Evolutionary conservation across 1,139 yeast species (phyloP).

Genomic region (Taphrina flavorubra): DNA sequence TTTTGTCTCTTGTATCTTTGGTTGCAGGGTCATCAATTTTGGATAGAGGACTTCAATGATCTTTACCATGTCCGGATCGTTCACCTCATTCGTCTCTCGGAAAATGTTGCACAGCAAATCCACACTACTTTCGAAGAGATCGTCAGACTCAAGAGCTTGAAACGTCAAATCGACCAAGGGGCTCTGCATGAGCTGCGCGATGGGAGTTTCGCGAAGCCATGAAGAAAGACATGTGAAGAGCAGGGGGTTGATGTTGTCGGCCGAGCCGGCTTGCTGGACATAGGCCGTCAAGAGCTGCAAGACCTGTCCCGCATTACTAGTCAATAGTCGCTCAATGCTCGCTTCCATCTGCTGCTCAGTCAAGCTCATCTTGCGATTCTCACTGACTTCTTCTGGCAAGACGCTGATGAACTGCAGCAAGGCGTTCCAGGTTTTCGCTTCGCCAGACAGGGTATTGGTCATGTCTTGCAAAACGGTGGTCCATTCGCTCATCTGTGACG

Average conservation of each 20-base stretch:
- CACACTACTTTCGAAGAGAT: constrained; percentile 76
- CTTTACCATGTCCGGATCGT: constrained; percentile 58
- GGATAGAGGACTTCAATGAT: constrained; percentile 71
- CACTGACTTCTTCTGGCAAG: constrained; percentile 87
- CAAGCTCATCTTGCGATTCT: constrained; percentile 74
- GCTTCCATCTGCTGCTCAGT: constrained; percentile 78
- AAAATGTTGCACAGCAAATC: constrained; percentile 83
- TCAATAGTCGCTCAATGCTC: constrained; percentile 68
- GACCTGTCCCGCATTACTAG: constrained; percentile 71
- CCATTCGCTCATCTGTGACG: constrained; percentile 81
- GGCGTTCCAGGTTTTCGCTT: constrained; percentile 49
- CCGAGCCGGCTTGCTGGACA: constrained; percentile 55
- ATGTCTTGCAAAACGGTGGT: constrained; percentile 71
- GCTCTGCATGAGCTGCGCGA: constrained; percentile 67
- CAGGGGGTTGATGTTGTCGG: constrained; percentile 52
- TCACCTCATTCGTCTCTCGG: constrained; percentile 77
- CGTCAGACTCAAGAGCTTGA: constrained; percentile 66
- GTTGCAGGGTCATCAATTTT: constrained; percentile 67
- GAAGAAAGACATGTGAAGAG: constrained; percentile 79
- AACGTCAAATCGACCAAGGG: constrained; percentile 72
- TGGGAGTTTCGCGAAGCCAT: constrained; percentile 86
- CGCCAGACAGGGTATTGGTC: constrained; percentile 58
- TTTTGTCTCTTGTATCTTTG: constrained; percentile 56
- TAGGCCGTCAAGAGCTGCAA: constrained; percentile 54
- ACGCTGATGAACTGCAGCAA: constrained; percentile 80